These are phyloP conservation scores for Candida pseudoglaebosa DNA, from an alignment of 805 yeast species.

Conservation along the genomic window DNA sequence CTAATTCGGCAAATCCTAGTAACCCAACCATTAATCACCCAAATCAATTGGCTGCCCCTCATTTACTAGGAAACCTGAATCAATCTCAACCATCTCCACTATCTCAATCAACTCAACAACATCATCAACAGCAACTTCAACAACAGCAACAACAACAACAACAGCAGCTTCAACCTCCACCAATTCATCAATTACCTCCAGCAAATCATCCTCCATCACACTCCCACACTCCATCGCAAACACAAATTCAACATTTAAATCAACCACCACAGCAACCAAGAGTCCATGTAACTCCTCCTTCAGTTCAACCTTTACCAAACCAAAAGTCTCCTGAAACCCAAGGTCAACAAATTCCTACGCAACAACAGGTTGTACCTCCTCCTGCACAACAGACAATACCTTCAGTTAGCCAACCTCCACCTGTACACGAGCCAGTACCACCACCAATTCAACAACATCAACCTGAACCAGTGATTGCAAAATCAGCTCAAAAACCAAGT, in stretches of 20 bases:
- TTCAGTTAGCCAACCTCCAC: slow-evolving; percentile 4
- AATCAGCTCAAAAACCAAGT: slow-evolving; percentile 7
- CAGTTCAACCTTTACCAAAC: slow-evolving; percentile 6
- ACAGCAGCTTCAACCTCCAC: slow-evolving; percentile 11
- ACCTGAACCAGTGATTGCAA: slow-evolving; percentile 7
- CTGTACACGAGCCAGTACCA: slow-evolving; percentile 5
- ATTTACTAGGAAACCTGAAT: slow-evolving; percentile 1
- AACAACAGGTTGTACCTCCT: slow-evolving; percentile 5
- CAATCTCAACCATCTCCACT: slow-evolving; percentile 5
- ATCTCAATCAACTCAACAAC: slow-evolving; percentile 12
- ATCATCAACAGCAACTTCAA: slow-evolving; percentile 13
- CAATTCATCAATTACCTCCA: slow-evolving; percentile 15
- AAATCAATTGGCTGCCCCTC: slow-evolving; percentile 1
- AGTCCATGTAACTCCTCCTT: slow-evolving; percentile 6
- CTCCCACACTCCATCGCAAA: slow-evolving; percentile 1
- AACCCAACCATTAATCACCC: slow-evolving; percentile 3
- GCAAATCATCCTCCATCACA: slow-evolving; percentile 9
- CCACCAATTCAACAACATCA: slow-evolving; percentile 2
- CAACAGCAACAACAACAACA: slow-evolving; percentile 11
- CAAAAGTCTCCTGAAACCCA: slow-evolving; percentile 7
- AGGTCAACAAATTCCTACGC: slow-evolving; percentile 3
- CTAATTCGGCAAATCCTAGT: slow-evolving; percentile 7
- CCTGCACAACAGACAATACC: slow-evolving; percentile 6
- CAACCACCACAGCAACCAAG: slow-evolving; percentile 5
- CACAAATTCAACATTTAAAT: slow-evolving; percentile 6